Base-by-base conservation (phyloP, 2,329 filamentous ascomycete species). In the Diaporthe citriasiana region DNA sequence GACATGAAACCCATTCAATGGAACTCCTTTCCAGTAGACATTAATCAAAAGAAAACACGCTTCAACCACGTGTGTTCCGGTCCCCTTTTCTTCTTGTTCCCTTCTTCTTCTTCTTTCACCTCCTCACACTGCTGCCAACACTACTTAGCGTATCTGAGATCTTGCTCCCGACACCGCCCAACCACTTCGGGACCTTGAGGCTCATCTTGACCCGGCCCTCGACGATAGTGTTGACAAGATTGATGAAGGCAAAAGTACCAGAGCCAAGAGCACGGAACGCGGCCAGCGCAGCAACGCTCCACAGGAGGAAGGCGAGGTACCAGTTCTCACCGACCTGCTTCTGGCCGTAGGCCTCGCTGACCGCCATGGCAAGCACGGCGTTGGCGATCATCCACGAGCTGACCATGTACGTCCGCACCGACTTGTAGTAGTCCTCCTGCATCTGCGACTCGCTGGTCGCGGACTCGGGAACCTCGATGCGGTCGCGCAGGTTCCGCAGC, bases 401-500 rank as follows among this genome's bases (percentile, higher is more conserved):
- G 17, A 99, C 97, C 92, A 99, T 97, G 91, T 99, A 99, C 0
- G 97, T 99, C 71, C 97, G 92, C 70, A 99, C 97, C 53, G 93
- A 94, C 82, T 95, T 94, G 89, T 99, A 99, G 89, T 99, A 99
- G 84, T 99, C 97, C 83, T 99, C 97, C 83, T 99, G 97, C 84
- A 95, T 85, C 84, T 98, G 97, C 0, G 90, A 87, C 79, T 98
- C 96, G 56, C 90, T 92, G 22, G 91, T 79, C 0, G 86, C 83
- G 0, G 89, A 82, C 17, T 84, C 82, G 15, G 93, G 87, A 0
- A 98, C 96, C 82, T 97, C 95, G 79, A 99, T 88, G 57, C 97
- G 90, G 81, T 99, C 97, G 69, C 97, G 94, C 7, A 99, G 93
- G 82, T 99, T 99, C 76, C 97, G 94, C 35, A 99, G 91, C 0